Conservation (phyloP, 805 yeast species). For the Sugiyamaella chiloensis region DNA sequence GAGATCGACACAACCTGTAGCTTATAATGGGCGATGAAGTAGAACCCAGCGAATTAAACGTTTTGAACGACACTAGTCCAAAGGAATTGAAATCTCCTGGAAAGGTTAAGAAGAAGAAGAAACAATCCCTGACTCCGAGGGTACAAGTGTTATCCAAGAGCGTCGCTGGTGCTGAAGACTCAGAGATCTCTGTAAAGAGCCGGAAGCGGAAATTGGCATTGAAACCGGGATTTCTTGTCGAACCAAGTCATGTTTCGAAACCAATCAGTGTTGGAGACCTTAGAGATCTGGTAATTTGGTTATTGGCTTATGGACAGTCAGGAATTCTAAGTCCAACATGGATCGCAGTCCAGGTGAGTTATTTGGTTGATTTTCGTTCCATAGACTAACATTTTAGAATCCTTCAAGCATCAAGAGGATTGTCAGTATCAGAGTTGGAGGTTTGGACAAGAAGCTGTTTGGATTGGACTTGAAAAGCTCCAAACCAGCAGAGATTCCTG, state of each 20-base stretch:
- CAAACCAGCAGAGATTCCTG: slow-evolving; percentile 11
- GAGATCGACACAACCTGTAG: too few species aligned
- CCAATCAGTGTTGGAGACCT: slow-evolving; percentile 30
- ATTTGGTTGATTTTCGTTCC: too few species aligned
- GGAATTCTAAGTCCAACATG: slow-evolving; percentile 43
- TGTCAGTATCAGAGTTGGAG: slow-evolving; percentile 62
- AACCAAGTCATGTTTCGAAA: slow-evolving; percentile 11
- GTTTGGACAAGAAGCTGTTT: slow-evolving; percentile 50
- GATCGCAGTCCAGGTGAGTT: slow-evolving; percentile 38
- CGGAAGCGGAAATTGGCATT: slow-evolving; percentile 27
- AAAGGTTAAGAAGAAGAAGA: too few species aligned
- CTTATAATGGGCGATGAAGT: too few species aligned
- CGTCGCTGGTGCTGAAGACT: too few species aligned
- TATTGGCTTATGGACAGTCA: slow-evolving; percentile 38
- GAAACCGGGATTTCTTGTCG: slow-evolving; percentile 24
- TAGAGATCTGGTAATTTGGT: slow-evolving; percentile 45
- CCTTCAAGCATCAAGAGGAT: slow-evolving; percentile 49
- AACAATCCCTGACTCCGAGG: too few species aligned
- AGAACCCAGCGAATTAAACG: too few species aligned
- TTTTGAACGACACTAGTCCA: too few species aligned
- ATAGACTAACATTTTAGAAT: slow-evolving; percentile 31
- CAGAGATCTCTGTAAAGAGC: too few species aligned
- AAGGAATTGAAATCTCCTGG: too few species aligned
- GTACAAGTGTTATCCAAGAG: too few species aligned
- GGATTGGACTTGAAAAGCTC: slow-evolving; percentile 31